Base-by-base conservation (phyloP, 1,284 basidiomycete genomes). In the Trichosporon asahii region DNA sequence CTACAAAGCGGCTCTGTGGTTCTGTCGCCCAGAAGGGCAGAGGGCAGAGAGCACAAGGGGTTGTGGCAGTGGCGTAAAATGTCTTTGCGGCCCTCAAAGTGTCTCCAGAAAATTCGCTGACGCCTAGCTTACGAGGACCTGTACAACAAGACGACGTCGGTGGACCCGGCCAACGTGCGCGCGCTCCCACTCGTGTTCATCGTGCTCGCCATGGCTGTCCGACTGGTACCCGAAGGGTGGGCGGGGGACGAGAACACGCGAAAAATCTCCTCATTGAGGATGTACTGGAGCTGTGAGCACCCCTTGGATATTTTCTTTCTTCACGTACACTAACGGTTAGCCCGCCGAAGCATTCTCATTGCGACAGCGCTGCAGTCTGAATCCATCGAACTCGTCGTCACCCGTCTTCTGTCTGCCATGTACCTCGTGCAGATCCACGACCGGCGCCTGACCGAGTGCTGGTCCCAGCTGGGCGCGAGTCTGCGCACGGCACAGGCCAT, bases 401-500 rank as follows among this genome's bases (percentile, higher is more conserved):
- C 92, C 27, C 89, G 94, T 31, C 85, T 96, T 70, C 84, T 96
- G 93, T 93, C 91, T 73, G 92, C 94, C 25, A 89, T 95, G 67
- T 97, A 96, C 83, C 86, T 97, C 67, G 94, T 94, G 2, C 90
- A 95, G 65, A 81, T 85, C 27, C 84, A 85, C 67, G 84, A 85
- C 72, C 77, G 84, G 14, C 79, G 84, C 33, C 67, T 83, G 33
- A 84, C 82, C 5, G 95, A 97, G 84, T 95, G 93, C 78, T 98
- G 95, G 94, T 94, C 92, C 78, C 92, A 95, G 77, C 86, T 98
- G 12, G 95, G 95, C 64, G 94, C 93, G 1, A 94, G 94, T 49
- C 90, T 98, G 21, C 86, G 95, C 67, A 97, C 94, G 15, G 95
- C 95, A 12, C 95, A 97, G 79, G 95, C 95, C 0, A 89, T 98